Base-by-base conservation (phyloP, 176 grass and related monocot species). In the Phragmites australis region DNA sequence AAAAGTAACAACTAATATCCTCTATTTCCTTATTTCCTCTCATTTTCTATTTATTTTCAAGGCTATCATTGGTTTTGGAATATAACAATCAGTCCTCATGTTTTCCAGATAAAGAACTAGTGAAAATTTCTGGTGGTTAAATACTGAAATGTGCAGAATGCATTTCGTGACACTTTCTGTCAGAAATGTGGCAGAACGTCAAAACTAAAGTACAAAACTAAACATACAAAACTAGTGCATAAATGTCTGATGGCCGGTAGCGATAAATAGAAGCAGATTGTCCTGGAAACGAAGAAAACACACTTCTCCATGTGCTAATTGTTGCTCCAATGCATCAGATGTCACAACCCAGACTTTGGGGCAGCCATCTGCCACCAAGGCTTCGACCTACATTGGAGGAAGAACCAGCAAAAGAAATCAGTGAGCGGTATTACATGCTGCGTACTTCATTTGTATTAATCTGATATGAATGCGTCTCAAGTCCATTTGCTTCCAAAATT, bases 271-370 rank as follows among this genome's bases (percentile, higher is more conserved):
- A 79, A 84, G 16, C 9, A 65, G 19, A 11, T 47, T 63, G 64
- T 62, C 65, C 8, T 27, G 65, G 18, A 59, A 85, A 78, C 13
- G 44, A 17, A 46, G 30, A 73, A 59, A 68, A 56, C 65, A 64
- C 86, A 99, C 90, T 77, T 92, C 88, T 61, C 79, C 89, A 89
- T 94, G 82, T 18, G 91, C 90, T 82, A 88, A 83, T 57, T 91
- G 92, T 85, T 95, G 90, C 70, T 91, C 87, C 83, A 87, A 77
- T 54, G 86, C 85, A 95, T 99, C 90, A 5, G 92, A 99, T 53
- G 92, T 94, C 81, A 95, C 86, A 63, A 95, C 92, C 85, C 90
- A 89, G 68, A 93, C 92, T 62, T 91, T 91, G n/a, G 96, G 96
- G 48, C 84, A 91, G 37, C 92, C 92, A 72, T 94, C 92, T 39